Conservation (phyloP, 371 early-diverging fungal species). For the Blastocladiella emersonii region DNA sequence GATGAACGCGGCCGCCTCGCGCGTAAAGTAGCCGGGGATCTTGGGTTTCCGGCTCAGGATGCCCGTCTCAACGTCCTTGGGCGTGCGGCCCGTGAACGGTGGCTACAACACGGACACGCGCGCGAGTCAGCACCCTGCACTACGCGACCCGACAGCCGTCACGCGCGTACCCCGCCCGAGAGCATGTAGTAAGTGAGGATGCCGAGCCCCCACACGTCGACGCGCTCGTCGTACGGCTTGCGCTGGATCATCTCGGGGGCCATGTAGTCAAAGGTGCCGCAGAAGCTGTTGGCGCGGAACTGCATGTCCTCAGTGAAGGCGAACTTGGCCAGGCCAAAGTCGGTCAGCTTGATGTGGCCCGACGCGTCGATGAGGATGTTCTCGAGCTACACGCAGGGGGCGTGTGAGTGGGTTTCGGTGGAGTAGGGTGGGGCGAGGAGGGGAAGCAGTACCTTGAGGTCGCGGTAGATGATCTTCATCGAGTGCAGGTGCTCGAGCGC, state of each 20-base stretch:
- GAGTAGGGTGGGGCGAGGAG: too few relatives aligned
- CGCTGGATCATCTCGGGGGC: background rate
- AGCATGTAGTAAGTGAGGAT: background rate
- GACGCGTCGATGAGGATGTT: slow-evolving; percentile 27
- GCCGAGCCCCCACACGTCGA: background rate
- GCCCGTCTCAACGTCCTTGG: background rate
- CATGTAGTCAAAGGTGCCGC: background rate
- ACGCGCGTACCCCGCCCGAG: background rate
- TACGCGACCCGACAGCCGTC: too few relatives aligned
- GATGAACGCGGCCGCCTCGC: background rate
- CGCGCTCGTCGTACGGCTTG: background rate
- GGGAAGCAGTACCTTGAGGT: slow-evolving; percentile 30
- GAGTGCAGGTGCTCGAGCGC: slow-evolving; percentile 50
- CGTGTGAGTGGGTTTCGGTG: too few relatives aligned
- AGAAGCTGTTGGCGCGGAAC: background rate
- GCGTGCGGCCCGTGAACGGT: background rate
- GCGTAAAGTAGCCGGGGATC: background rate
- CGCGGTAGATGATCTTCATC: slow-evolving; percentile 48
- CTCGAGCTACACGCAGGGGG: slow-evolving; percentile 20
- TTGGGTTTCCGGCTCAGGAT: background rate
- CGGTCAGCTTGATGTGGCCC: slow-evolving; percentile 48
- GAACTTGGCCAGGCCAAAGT: slow-evolving; percentile 52
- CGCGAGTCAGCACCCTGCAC: too few relatives aligned
- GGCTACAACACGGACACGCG: background rate
- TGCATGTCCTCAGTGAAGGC: background rate